These are phyloP conservation scores for Sclerotinia glacialis DNA, from an alignment of 2,329 filamentous ascomycete species.

Conservation along the genomic window DNA sequence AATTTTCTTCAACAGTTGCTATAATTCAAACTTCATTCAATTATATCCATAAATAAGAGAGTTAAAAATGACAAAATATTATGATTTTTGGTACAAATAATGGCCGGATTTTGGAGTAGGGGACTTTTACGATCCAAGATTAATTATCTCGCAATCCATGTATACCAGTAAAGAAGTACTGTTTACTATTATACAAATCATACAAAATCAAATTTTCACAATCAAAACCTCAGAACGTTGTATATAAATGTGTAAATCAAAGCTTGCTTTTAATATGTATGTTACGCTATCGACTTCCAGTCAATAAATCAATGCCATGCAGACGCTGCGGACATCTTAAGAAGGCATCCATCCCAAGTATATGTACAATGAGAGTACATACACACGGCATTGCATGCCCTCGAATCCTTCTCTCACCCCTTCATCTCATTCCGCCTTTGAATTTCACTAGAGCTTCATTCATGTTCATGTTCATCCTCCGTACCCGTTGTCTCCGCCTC, in stretches of 20 bases:
- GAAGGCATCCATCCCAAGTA: not conserved
- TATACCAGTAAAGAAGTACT: too few relatives aligned
- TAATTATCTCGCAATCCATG: too few relatives aligned
- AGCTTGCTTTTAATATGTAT: not conserved
- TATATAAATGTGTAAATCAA: slow-evolving; percentile 9
- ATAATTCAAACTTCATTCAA: too few relatives aligned
- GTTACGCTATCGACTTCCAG: not conserved
- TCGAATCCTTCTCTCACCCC: too few relatives aligned
- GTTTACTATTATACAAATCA: not conserved
- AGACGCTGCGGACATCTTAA: not conserved
- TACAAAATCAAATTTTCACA: not conserved
- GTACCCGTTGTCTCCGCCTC: slow-evolving; percentile 35
- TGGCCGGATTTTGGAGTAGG: too few relatives aligned
- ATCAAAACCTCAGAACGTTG: not conserved
- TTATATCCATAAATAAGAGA: too few relatives aligned
- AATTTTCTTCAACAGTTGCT: too few relatives aligned
- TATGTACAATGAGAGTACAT: not conserved
- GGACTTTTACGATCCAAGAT: too few relatives aligned
- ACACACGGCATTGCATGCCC: not conserved
- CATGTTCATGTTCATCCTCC: slow-evolving; percentile 32
- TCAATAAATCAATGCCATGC: not conserved
- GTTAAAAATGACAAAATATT: too few relatives aligned
- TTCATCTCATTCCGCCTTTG: not conserved
- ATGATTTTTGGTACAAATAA: too few relatives aligned
- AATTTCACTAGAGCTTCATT: not conserved